Evolutionary conservation across 345 rosid genomes (phyloP).

Genomic region (Eucalyptus polyanthemos): DNA sequence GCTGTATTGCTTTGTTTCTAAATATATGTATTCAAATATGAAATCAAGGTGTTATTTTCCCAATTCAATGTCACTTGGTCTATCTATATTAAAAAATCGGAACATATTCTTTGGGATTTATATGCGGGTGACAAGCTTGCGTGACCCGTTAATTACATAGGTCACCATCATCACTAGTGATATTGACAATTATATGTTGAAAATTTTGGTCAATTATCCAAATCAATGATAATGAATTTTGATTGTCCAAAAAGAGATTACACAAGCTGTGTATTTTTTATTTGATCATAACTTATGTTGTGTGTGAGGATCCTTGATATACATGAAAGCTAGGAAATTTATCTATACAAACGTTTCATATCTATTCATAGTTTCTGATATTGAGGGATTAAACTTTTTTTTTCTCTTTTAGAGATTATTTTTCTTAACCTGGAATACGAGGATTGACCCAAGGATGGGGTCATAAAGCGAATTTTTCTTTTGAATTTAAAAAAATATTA

Average conservation of each 20-base stretch:
- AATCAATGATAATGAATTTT: not conserved
- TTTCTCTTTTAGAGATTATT: too few relatives aligned
- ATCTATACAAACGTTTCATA: not conserved
- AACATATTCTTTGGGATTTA: not conserved
- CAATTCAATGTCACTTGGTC: not conserved
- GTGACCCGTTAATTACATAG: rapidly evolving
- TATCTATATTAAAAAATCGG: rapidly evolving
- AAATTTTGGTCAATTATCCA: not conserved
- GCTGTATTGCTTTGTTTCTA: not conserved
- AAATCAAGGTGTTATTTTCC: not conserved
- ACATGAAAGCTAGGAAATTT: not conserved
- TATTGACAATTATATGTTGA: rapidly evolving
- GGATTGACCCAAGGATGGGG: not conserved
- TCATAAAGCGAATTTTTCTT: not conserved
- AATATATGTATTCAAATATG: not conserved
- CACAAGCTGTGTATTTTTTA: not conserved
- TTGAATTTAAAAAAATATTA: not conserved
- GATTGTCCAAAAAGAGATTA: not conserved
- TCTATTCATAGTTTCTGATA: not conserved
- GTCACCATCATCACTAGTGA: rapidly evolving
- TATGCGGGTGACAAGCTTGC: not conserved
- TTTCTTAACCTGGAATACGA: not conserved
- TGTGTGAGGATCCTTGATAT: not conserved
- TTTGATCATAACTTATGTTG: not conserved
- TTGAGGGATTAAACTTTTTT: not conserved